Evolutionary conservation across 768 basidiomycete genomes (phyloP).

Genomic region (Crucibulum laeve): DNA sequence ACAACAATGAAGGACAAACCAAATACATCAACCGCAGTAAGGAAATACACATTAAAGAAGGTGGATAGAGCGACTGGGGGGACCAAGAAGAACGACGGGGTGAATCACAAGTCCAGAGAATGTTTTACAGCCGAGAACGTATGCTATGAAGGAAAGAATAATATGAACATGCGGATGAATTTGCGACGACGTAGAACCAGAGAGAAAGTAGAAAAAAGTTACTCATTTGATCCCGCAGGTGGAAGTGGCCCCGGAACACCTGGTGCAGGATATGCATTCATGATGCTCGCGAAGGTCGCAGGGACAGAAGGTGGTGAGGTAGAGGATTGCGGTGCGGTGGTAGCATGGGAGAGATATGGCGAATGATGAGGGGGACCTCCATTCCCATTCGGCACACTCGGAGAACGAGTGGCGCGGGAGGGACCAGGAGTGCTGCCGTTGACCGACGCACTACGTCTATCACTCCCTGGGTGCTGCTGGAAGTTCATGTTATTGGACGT

Average conservation of each 20-base stretch:
- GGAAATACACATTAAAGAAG: no score
- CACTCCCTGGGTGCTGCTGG: not conserved
- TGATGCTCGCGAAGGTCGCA: slow-evolving; percentile 52
- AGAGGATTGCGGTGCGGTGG: not conserved
- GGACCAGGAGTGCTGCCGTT: not conserved
- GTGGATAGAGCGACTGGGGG: no score
- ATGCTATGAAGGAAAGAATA: not conserved
- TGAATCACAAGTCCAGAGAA: no score
- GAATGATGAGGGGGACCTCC: not conserved
- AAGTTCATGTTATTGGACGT: not conserved
- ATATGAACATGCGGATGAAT: not conserved
- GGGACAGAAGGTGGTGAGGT: slow-evolving; percentile 5
- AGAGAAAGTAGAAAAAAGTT: not conserved
- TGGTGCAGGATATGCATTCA: slow-evolving; percentile 59
- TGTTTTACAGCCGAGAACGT: no score
- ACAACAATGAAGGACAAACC: no score
- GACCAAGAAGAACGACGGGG: no score
- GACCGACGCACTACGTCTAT: not conserved
- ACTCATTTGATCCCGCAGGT: slow-evolving; percentile 5
- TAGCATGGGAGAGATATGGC: not conserved
- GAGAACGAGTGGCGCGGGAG: no score
- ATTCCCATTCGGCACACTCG: no score
- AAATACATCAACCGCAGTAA: no score
- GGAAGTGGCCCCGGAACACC: slow-evolving; percentile 11
- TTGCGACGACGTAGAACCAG: not conserved